Evolutionary conservation across 176 grass and related monocot species (phyloP), one percentile per base, ranked within the genome.

Genomic region (Phoenix roebelenii): DNA sequence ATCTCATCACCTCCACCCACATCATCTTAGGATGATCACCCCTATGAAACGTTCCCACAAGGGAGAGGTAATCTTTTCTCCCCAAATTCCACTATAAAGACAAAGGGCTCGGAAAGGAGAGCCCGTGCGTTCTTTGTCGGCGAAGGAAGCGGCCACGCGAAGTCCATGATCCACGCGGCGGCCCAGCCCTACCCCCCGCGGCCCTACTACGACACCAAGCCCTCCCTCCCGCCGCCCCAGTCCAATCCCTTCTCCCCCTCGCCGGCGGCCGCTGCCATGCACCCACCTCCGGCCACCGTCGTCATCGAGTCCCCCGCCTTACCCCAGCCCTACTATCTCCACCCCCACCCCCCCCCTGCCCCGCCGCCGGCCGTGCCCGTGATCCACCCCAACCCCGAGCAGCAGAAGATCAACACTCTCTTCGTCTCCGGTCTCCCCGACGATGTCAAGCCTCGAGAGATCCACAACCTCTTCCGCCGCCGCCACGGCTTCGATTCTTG

Each of bases 391-490:
- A 65, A 81, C 30, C 59, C 72, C n/a, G 78, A 82, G 7, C 72
- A 67, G 54, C 67, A 70, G 10, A 66, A 55, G 52, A 71, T 91
- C 18, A 74, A 79, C 52, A 91, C 84, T 17, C 81, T 97, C 75
- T 97, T 97, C 78, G 73, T 97, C 17, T 78, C 81, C 49, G 84
- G 87, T 20, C 68, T 88, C 18, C 87, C 93, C 15, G 78, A 91
- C 20, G 92, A 91, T 55, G 87, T 91, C 55, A 97, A 88, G 63
- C 84, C 87, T 18, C 83, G 81, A 16, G 87, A 97, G 73, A 77
- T 97, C 69, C 84, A 97, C 87, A 97, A 91, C 58, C 81, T 91
- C 57, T 91, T 97, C 75, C 82, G 77, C 60, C 78, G 82, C 58
- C 84, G 87, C 56, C 81, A 68, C 23, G 87, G 78, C 50, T 97